A percentile compares a stretch with the other conserved stretches of the same genome.
Evolutionary conservation across 75 land plant species (phyloP).

Genomic region (Pinus albicaulis): DNA sequence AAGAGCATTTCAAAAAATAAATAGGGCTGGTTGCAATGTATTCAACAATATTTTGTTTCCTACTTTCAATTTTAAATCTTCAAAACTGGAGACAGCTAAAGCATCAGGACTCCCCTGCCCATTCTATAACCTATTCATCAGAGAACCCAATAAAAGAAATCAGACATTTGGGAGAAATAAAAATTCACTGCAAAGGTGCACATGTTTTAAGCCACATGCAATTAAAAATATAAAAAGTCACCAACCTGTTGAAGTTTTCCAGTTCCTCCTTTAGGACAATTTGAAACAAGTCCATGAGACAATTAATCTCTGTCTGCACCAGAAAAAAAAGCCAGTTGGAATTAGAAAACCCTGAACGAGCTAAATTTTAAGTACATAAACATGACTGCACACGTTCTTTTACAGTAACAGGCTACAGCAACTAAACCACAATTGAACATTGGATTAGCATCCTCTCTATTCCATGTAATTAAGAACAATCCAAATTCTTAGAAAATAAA

Average conservation of each 20-base stretch:
- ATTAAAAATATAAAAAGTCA: neutral
- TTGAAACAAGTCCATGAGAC: slow-evolving; percentile 68
- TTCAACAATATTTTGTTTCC: neutral
- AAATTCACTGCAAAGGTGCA: neutral
- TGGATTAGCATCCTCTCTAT: too few relatives aligned
- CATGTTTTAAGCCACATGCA: neutral
- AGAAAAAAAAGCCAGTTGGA: neutral
- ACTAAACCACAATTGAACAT: too few relatives aligned
- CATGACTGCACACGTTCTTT: too few relatives aligned
- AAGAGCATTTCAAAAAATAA: neutral
- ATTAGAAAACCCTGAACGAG: neutral
- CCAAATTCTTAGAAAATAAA: too few relatives aligned
- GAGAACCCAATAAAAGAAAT: neutral
- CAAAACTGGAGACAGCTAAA: neutral
- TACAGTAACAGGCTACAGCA: too few relatives aligned
- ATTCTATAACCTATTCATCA: neutral
- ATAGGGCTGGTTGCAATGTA: neutral
- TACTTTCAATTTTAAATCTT: neutral
- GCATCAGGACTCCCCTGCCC: neutral
- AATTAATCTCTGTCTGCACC: slow-evolving; percentile 61
- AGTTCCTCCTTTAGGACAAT: slow-evolving; percentile 25
- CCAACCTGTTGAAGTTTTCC: slow-evolving; percentile 33
- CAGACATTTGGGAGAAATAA: neutral
- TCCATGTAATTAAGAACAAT: too few relatives aligned
- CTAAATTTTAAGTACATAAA: too few relatives aligned